Percentiles rank a stretch among this genome's conserved stretches.
phyloP scores from a whole-genome alignment of 176 grass and related monocot genomes.

The Rhipidocladum racemiflorum region DNA sequence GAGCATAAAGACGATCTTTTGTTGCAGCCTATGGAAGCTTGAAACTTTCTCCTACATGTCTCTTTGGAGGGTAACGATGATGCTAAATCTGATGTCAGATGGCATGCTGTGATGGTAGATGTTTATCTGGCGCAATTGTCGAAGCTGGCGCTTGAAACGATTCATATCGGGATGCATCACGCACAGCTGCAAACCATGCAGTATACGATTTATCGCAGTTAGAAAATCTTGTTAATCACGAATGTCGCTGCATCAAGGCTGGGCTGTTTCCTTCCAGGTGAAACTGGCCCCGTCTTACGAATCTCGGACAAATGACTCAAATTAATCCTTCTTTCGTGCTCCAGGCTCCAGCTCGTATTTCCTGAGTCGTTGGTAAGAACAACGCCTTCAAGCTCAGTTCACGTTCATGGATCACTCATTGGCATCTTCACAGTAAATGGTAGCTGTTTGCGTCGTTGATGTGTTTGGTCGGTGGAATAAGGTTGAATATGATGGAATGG shows the following conservation, averaged over 20 bases:
- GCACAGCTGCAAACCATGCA: too few relatives aligned
- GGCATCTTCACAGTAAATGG: background rate
- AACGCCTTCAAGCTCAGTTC: background rate
- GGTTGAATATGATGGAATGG: too few relatives aligned
- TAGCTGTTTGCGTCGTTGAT: too few relatives aligned
- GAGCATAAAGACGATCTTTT: constrained; percentile 21
- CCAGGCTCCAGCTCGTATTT: background rate
- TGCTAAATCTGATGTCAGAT: background rate
- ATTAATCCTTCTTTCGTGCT: background rate
- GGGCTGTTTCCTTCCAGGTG: background rate
- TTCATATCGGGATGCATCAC: background rate
- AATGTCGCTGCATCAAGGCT: background rate
- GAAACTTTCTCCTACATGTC: background rate
- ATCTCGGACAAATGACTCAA: background rate
- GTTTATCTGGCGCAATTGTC: background rate
- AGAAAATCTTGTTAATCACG: background rate
- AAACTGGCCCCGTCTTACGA: background rate
- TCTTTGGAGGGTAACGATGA: background rate
- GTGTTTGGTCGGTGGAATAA: too few relatives aligned
- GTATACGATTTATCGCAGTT: too few relatives aligned
- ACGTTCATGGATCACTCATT: background rate
- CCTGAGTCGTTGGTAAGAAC: background rate
- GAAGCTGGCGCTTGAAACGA: background rate
- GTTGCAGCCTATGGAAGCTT: background rate
- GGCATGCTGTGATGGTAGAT: background rate